Base-by-base conservation (phyloP, 1,284 basidiomycete species). In the Agaricales sp. region DNA sequence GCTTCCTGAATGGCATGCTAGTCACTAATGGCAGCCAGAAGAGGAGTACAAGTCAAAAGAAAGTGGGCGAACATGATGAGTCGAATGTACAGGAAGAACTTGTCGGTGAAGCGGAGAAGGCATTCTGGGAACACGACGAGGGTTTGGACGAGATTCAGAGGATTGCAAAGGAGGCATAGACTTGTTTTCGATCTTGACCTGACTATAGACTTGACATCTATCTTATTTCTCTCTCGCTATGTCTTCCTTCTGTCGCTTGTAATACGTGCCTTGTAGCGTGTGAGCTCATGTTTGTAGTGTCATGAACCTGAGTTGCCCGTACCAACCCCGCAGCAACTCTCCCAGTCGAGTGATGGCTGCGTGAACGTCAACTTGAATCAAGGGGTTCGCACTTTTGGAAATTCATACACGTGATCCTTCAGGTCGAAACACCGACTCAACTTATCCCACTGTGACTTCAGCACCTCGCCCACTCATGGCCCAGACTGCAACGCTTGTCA, bases 121-220 rank as follows among this genome's bases (percentile, higher is more conserved):
- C 62, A 35, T 86, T 85, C 56, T 86, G 82, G 82, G 67, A 68
- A 41, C 67, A 74, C 51, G 82, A 86, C 58, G 82, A 85, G 55
- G 82, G 82, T 2, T 53, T 78, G 46, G 77, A 81, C 44, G 82
- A 85, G 64, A 78, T 83, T 55, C 66, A 66, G 53, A 73, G 75
- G 59, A 69, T 74, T n/a, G 70, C 74, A 48, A 84, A 83, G 63
- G 79, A 82, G 54, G 70, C 68, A 19, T 78, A 51, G 59, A 43
- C 6, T 30, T 30, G 6, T 30, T 6, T 14, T 30, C 26, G n/a
- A n/a, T n/a, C n/a, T n/a, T n/a, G n/a, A n/a, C n/a, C n/a, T n/a
- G n/a, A n/a, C n/a, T n/a, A n/a, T n/a, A n/a, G n/a, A n/a, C n/a
- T n/a, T n/a, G n/a, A n/a, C n/a, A n/a, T n/a, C n/a, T n/a, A n/a